Percentiles rank a stretch among this genome's conserved stretches.
phyloP scores from a whole-genome alignment of 1,284 basidiomycete genomes.

The Fomes fomentarius region DNA sequence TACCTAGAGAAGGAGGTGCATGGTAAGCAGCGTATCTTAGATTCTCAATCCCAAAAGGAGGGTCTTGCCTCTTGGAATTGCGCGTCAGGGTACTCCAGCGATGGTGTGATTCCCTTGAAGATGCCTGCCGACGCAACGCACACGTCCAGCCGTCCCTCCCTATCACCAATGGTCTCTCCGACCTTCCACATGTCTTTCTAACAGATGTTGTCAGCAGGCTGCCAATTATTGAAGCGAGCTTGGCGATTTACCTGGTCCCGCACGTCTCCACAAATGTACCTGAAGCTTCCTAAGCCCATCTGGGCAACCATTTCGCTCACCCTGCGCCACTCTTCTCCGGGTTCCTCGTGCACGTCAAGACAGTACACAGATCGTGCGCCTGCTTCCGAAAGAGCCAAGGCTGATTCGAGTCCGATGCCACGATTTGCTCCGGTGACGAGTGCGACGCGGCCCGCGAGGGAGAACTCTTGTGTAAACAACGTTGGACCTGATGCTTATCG shows the following conservation, averaged over 20 bases:
- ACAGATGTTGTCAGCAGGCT: no score
- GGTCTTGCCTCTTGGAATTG: constrained; percentile 63
- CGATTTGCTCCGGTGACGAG: constrained; percentile 80
- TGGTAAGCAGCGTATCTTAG: no score
- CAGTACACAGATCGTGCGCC: constrained; percentile 79
- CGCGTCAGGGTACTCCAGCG: constrained; percentile 68
- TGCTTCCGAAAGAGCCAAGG: constrained; percentile 74
- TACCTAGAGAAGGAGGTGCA: constrained; percentile 44
- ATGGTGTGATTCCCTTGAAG: constrained; percentile 57
- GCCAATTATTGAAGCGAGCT: neutral
- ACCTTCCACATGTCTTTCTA: constrained; percentile 51
- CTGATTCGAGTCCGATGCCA: constrained; percentile 84
- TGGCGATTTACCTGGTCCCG: constrained; percentile 49
- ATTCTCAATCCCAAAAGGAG: no score
- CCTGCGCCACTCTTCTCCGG: constrained; percentile 68
- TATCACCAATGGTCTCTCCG: constrained; percentile 61
- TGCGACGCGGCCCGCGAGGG: constrained; percentile 70
- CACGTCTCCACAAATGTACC: constrained; percentile 70
- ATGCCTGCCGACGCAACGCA: constrained; percentile 69
- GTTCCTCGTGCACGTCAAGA: constrained; percentile 67
- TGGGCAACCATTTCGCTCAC: constrained; percentile 55
- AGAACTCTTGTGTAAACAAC: constrained; percentile 73
- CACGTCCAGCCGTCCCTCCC: constrained; percentile 69
- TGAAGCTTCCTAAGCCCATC: constrained; percentile 51
- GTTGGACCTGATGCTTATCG: constrained; percentile 24